Evolutionary conservation across 768 basidiomycete genomes (phyloP).

Genomic region (Leccinum imitatum): DNA sequence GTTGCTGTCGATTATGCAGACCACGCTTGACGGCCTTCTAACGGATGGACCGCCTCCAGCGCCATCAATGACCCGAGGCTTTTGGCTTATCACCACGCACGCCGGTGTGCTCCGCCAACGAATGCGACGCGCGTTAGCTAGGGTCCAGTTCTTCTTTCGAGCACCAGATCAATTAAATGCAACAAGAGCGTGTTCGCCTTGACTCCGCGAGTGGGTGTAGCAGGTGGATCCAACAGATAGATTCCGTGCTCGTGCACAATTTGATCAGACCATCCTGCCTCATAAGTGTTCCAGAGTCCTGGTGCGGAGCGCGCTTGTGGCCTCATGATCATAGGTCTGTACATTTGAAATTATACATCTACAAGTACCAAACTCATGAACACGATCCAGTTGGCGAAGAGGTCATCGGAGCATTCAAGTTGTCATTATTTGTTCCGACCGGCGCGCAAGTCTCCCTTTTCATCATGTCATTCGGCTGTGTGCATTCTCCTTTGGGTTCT

Average conservation of each 20-base stretch:
- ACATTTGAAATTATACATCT: conserved; percentile 23
- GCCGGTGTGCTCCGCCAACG: conserved; percentile 1
- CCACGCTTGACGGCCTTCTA: conserved; percentile 1
- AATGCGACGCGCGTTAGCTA: conserved; percentile 12
- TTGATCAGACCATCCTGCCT: conserved; percentile 3
- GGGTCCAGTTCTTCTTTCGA: conserved; percentile 20
- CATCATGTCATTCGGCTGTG: conserved; percentile 25
- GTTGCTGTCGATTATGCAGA: conserved; percentile 1
- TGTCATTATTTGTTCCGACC: conserved; percentile 1
- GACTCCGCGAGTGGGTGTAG: conserved; percentile 12
- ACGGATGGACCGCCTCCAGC: neutral
- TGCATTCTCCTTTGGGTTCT: conserved; percentile 23
- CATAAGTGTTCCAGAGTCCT: conserved; percentile 3
- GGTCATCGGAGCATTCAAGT: conserved; percentile 7
- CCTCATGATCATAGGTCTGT: conserved; percentile 2
- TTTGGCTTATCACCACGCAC: conserved; percentile 14
- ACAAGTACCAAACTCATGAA: conserved; percentile 1
- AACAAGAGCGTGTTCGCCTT: conserved; percentile 21
- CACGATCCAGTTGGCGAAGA: conserved; percentile 6
- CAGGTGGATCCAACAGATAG: conserved; percentile 14
- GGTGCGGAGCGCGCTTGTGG: conserved; percentile 5
- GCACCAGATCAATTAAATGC: conserved; percentile 5
- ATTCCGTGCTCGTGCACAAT: conserved; percentile 1
- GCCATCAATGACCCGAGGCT: conserved; percentile 1
- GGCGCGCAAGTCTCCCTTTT: neutral